Evolutionary conservation across 2,329 filamentous ascomycete species (phyloP), one percentile per base, ranked within the genome.

Genomic region (Metarhizium brunneum): DNA sequence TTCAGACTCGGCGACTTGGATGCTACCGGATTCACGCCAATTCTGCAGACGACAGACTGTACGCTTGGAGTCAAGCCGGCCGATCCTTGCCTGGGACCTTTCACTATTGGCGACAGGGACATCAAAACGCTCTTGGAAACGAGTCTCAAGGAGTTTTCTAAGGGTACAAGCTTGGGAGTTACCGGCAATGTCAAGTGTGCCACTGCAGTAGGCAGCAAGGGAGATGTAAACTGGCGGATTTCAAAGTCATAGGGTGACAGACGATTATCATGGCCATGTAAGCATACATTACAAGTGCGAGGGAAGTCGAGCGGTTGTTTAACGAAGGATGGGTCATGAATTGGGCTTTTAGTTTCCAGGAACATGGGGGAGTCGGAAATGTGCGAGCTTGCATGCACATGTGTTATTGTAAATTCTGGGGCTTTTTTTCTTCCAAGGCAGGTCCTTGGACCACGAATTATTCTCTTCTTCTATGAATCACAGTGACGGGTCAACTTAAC

Each of bases 1-100:
- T 70, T 70, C 48, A 55, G 50, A 51, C 53, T 70, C 52, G 56
- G 54, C 18, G 40, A 52, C n/a, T 56, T 55, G 30, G 59, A 61
- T 30, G 57, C 48, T 30, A 48, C 20, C 5, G 57, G 53, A 3
- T 63, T 60, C 25, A 58, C 65, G 47, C 59, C 64, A 32, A 54
- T 68, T 20, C 56, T 68, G 50, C 61, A 61, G 38, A 59, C 59
- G 4, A 60, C 56, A n/a, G 62, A 62, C 16, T 68, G 66, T 57
- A 56, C 61, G 7, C 59, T 68, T 40, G 60, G 61, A 29, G 62
- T 68, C 45, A 60, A 65, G 47, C 61, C 66, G 16, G 52, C 54
- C 10, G 47, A 59, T 18, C 36, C 57, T 25, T 54, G 55, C 20
- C 54, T 60, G 43, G 61, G 54, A n/a, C 54, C 57, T 35, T 61